Evolutionary conservation across 2,329 filamentous ascomycete genomes (phyloP), one percentile per base, ranked within the genome.

Genomic region (Colletotrichum zoysiae): DNA sequence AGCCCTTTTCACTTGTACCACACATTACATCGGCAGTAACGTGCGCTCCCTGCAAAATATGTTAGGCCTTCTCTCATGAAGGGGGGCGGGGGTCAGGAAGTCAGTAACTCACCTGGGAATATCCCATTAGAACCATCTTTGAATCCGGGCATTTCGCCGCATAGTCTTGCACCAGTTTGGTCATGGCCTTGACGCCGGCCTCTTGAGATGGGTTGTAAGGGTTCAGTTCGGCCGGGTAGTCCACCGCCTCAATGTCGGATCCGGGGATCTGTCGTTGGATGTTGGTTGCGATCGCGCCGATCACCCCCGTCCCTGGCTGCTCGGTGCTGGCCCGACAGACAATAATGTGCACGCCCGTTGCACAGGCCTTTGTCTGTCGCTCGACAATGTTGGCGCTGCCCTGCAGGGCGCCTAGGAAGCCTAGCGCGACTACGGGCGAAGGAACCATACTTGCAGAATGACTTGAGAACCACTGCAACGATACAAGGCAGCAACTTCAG

Each of bases 61-160:
- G 2, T 60, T 1, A 40, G 48, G 16, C 38, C 20, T 7, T 35
- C 5, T 74, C 73, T 20, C 44, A 5, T 72, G 69, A 33, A 76
- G 61, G 0, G 61, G 58, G 16, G 0, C 16, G 0, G 61, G 58
- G 16, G 0, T 42, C 71, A 14, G 67, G 74, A 65, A 74, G 60
- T 3, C 26, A 5, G 8, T 7, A 14, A 70, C 75, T 23, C 64
- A 80, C 81, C 78, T 84, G 83, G 1, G 83, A 84, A 67, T 83
- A 84, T 0, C 83, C 83, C 58, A 84, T 65, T 33, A 84, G 73
- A 3, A 82, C 83, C 65, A 84, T 77, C 75, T 83, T 82, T 62
- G 77, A 76, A 18, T 79, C 74, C 1, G 83, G 82, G 46, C 83
- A 84, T 8, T 75, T 76, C 44, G 75, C 64, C 66, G 77, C 74